Evolutionary conservation across 768 basidiomycete species (phyloP), one percentile per base, ranked within the genome.

Genomic region (Rossbeevera mucosa): DNA sequence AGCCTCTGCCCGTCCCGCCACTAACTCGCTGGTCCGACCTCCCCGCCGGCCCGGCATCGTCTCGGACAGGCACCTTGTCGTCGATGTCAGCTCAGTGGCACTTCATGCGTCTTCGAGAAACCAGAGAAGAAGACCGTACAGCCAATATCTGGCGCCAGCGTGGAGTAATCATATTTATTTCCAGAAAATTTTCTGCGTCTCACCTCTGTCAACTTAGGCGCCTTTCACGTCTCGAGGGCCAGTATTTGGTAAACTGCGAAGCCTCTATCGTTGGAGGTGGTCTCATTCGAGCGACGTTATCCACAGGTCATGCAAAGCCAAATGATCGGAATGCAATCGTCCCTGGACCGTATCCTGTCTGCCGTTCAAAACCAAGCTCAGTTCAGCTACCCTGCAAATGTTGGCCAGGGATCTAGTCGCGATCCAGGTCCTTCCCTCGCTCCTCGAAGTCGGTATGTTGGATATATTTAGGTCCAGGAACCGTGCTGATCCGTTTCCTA

Each of bases 261-360:
- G 13, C 44, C 18, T 44, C 26, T 24, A 9, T 43, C 21, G 7
- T 28, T 33, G 13, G 41, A 47, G 24, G 11, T 20, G n/a, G 29
- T 43, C 49, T 56, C 42, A 40, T 47, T 41, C 26, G 36, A 54
- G 22, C 13, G 6, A 25, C 25, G 30, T 16, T 18, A 21, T 52
- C 55, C 31, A 38, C 56, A 90, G 89, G 86, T 91, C 59, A 88
- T 93, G 82, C 89, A 93, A 68, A 90, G 88, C 71, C 91, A 92
- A 67, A 91, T 93, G 88, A 92, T 93, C 60, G 91, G 91, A 61
- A 89, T 93, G 86, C 91, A 93, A 70, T 87, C 89, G 5, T 87
- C 90, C 22, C 69, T 93, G 57, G 91, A 93, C 70, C 80, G 91
- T 47, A 93, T 93, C 64, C 72, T 93, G 50, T 73, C 78, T 42